Percentiles rank a stretch among this genome's conserved stretches.
Conservation (phyloP, 805 yeast genomes). For the Pichia insulana region DNA sequence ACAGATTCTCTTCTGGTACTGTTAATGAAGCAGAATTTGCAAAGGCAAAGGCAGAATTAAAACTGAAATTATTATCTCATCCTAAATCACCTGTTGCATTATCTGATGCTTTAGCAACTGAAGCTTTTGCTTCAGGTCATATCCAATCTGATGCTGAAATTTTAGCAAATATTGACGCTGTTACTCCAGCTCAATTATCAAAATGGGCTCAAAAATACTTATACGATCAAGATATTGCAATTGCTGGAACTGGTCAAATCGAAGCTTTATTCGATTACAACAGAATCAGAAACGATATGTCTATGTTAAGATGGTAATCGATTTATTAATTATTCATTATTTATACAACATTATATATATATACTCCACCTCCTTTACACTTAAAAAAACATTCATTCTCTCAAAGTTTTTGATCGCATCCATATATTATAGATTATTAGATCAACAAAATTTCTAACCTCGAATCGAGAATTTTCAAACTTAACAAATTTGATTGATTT, state of each 20-base stretch:
- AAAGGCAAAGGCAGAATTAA: conserved; percentile 66
- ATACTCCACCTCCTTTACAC: not conserved
- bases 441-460: too few relatives aligned
- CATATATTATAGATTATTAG: too few relatives aligned
- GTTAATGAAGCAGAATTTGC: conserved; percentile 70
- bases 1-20: conserved; percentile 63
- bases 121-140: conserved; percentile 53
- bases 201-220: conserved; percentile 68
- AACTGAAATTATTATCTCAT: conserved; percentile 46
- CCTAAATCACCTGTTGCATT: conserved; percentile 40
- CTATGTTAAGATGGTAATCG: conserved; percentile 72
- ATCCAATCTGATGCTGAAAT: conserved; percentile 53
- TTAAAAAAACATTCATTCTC: too few relatives aligned
- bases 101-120: conserved; percentile 38
- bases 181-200: conserved; percentile 50
- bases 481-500: too few relatives aligned
- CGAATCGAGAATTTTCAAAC: too few relatives aligned
- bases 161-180: conserved; percentile 52
- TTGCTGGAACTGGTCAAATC: conserved; percentile 79
- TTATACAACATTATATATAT: not conserved
- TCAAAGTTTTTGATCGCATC: too few relatives aligned
- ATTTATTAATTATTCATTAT: not conserved
- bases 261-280: conserved; percentile 77
- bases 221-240: conserved; percentile 81
- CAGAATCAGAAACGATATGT: conserved; percentile 84